Conservation (phyloP, 495 filamentous ascomycete genomes). For the Margaritispora aquatica region DNA sequence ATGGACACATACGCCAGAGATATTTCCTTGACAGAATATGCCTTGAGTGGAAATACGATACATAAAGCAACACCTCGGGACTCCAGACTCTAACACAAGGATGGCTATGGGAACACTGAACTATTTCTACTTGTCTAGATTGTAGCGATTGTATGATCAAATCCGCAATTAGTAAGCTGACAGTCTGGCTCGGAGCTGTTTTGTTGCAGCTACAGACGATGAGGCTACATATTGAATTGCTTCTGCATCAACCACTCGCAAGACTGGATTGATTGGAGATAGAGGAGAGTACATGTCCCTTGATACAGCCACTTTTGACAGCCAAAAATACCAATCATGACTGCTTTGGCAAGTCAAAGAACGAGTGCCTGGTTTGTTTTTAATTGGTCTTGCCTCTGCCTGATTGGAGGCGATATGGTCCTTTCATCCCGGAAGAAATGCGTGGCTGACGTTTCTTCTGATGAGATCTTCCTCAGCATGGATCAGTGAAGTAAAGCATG, state of each 20-base stretch:
- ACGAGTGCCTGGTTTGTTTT: too few relatives aligned
- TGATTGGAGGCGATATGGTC: constrained; percentile 3
- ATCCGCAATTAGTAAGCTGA: neutral
- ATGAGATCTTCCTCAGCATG: neutral
- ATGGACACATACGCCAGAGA: too few relatives aligned
- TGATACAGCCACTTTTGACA: too few relatives aligned
- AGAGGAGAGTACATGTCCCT: too few relatives aligned
- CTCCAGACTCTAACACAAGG: too few relatives aligned
- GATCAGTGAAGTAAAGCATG: neutral
- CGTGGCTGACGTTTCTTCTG: constrained; percentile 13
- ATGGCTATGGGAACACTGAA: too few relatives aligned
- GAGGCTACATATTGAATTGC: neutral
- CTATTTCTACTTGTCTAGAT: neutral
- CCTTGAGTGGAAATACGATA: too few relatives aligned
- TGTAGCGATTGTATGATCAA: neutral
- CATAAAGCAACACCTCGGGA: too few relatives aligned
- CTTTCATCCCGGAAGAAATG: constrained; percentile 13
- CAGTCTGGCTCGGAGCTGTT: neutral
- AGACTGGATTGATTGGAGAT: neutral
- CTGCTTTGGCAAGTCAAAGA: too few relatives aligned
- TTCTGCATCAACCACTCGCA: neutral
- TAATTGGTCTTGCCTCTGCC: neutral
- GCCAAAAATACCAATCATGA: too few relatives aligned
- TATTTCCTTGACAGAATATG: too few relatives aligned
- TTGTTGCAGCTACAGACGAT: neutral